Base-by-base conservation (phyloP, 176 grass and related monocot genomes). In the Zoysia japonica region DNA sequence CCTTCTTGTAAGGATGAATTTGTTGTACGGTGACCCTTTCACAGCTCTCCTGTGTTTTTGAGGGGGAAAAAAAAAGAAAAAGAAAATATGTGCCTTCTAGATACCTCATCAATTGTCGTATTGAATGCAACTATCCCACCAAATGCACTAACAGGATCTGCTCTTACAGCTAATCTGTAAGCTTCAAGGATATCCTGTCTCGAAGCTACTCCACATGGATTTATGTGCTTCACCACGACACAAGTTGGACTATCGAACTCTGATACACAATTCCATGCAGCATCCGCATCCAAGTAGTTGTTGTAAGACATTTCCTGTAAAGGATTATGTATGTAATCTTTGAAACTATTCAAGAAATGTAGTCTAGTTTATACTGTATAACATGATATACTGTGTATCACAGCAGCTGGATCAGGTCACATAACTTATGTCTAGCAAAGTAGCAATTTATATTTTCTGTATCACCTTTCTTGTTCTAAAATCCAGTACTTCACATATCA, bases 271-370 rank as follows among this genome's bases (percentile, higher is more conserved):
- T 99, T 99, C 96, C 96, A 99, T 44, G 92, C 92, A 67, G 90
- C 96, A 85, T 95, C 92, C 46, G 96, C 96, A 74, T 99, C 96
- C 77, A 99, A 91, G 72, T 95, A 99, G 51, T 99, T 99, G 71
- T 99, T 95, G 47, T 95, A 99, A 2, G 96, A 93, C 96, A 99
- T 95, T 83, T 99, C 96, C 96, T 95, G 83, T 20, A 86, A 12
- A 52, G 6, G 47, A 76, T 76, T 5, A 20, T 28, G 46, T n/a
- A 15, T 17, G 46, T 14, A 15, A 65, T 47, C 2, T 72, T 65
- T 9, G 17, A 14, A 72, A 39, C 9, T 19, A 7, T 35, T 57
- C n/a, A 67, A n/a, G n/a, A 59, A 36, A 85, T 71, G 50, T 19
- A 80, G 41, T 52, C 19, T 36, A 56, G 16, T 6, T 62, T 43